Base-by-base conservation (phyloP, 1,284 basidiomycete genomes). In the Cryptococcus hybrid region DNA sequence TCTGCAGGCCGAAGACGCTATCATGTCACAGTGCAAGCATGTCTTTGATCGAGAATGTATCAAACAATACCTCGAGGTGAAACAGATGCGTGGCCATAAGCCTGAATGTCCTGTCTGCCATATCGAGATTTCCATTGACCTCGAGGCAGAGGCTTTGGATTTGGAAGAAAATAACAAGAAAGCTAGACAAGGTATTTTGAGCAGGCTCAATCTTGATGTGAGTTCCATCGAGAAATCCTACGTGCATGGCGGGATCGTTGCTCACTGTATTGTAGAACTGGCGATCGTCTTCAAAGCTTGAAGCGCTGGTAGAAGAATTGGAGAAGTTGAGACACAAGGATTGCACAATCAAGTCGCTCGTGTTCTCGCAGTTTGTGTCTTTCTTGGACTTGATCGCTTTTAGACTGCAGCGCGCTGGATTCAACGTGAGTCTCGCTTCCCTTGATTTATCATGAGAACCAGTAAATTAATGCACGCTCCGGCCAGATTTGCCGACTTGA, bases 21-120 rank as follows among this genome's bases (percentile, higher is more conserved):
- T 99, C 62, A 86, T 91, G 68, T 88, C 92, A 36, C 88, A 87
- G 64, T 99, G 96, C 76, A 70, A 74, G 46, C 73, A 77, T 57
- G 75, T 80, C n/a, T 80, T 81, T 56, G 93, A 97, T 74, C 86
- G 96, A 60, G 92, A 95, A 74, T 99, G 96, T 70, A 94, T 99
- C 71, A 87, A 85, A 67, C 92, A 96, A 76, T 99, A 98, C 73
- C 82, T 99, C 51, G 85, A 89, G 62, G 83, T 75, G 2, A 69
- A 71, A 47, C 68, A 72, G 46, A 43, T 86, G 1, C 84, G 86
- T 15, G 82, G 87, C n/a, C 88, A 90, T 65, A 78, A 51, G 37
- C 95, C 96, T 24, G 86, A 88, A 54, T 99, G 96, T 72, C 96
- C 96, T 1, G 90, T 97, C 45, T 99, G 96, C 75, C 92, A 98